Percentiles rank a stretch among this genome's conserved stretches.
phyloP scores from a whole-genome alignment of 1,284 basidiomycete species.

The Moesziomyces globuligerus region DNA sequence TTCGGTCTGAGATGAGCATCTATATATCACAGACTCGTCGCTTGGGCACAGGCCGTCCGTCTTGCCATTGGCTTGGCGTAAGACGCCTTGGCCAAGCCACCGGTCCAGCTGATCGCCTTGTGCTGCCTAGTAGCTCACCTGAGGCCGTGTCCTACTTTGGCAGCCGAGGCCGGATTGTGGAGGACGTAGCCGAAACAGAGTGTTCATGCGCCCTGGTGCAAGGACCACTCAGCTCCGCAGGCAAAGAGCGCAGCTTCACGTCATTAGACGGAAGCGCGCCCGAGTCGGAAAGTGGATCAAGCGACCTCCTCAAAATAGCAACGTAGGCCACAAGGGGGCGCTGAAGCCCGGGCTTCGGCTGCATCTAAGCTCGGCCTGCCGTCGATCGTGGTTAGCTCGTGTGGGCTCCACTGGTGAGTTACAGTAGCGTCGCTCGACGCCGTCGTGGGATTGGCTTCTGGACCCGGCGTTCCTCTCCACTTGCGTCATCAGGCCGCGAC shows the following conservation, averaged over 20 bases:
- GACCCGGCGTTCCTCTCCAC: slow-evolving; percentile 1
- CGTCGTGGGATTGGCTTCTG: slow-evolving; percentile 12
- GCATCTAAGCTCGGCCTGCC: neutral
- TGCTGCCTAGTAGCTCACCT: neutral
- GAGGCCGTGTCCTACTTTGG: neutral
- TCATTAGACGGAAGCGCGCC: slow-evolving; percentile 24
- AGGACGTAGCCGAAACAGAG: neutral
- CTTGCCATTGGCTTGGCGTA: too few relatives aligned
- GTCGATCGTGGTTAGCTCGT: neutral
- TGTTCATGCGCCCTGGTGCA: neutral
- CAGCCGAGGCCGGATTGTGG: neutral
- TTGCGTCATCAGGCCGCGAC: slow-evolving; percentile 32
- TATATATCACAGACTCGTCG: too few relatives aligned
- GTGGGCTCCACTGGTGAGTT: neutral
- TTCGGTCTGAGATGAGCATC: neutral
- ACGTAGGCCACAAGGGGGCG: neutral
- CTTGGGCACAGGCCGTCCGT: too few relatives aligned
- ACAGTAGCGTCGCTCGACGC: neutral
- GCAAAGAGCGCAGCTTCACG: slow-evolving; percentile 25
- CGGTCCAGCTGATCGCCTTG: too few relatives aligned
- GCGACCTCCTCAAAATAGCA: slow-evolving; percentile 25
- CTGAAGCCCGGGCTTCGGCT: slow-evolving; percentile 9
- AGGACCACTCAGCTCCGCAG: slow-evolving; percentile 30
- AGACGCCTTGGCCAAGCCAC: too few relatives aligned
- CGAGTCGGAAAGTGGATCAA: neutral